A percentile compares a stretch with the other conserved stretches of the same genome.
Conservation (phyloP, 768 basidiomycete species). For the Neoboletus brunneissimus region DNA sequence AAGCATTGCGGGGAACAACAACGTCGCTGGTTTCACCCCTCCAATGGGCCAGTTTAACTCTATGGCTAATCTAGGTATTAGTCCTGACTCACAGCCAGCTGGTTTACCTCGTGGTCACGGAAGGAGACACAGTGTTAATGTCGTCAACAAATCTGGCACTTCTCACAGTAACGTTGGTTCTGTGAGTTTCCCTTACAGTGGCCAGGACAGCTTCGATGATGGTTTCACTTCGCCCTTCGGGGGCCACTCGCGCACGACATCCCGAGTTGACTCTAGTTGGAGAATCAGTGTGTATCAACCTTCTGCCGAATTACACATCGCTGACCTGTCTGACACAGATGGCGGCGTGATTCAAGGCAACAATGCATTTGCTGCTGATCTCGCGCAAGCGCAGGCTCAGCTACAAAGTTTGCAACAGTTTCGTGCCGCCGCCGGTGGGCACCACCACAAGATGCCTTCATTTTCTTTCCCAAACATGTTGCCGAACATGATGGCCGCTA, state of each 20-base stretch:
- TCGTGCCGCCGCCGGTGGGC: slow-evolving; percentile 90
- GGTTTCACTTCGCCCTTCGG: slow-evolving; percentile 67
- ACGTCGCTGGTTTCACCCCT: slow-evolving; percentile 27
- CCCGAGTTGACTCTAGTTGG: slow-evolving; percentile 82
- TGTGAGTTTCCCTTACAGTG: slow-evolving; percentile 48
- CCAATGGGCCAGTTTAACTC: slow-evolving; percentile 67
- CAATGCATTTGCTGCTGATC: slow-evolving; percentile 70
- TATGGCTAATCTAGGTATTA: slow-evolving; percentile 49
- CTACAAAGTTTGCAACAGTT: slow-evolving; percentile 95
- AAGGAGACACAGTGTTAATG: slow-evolving; percentile 87
- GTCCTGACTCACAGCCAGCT: slow-evolving; percentile 61
- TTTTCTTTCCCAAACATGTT: slow-evolving; percentile 99
- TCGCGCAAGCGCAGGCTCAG: slow-evolving; percentile 96
- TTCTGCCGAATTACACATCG: neutral
- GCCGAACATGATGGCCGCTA: slow-evolving; percentile 95
- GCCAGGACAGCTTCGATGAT: slow-evolving; percentile 75
- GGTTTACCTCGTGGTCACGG: slow-evolving; percentile 82
- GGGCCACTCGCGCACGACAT: slow-evolving; percentile 71
- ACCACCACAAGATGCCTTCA: slow-evolving; percentile 95
- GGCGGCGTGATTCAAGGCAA: slow-evolving; percentile 69
- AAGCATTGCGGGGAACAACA: slow-evolving; percentile 45
- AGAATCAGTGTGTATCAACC: slow-evolving; percentile 69
- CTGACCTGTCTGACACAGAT: slow-evolving; percentile 41
- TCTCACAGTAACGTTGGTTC: slow-evolving; percentile 47
- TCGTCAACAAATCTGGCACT: slow-evolving; percentile 66